Conservation (phyloP, 768 basidiomycete species). For the Multifurca ochricompacta region DNA sequence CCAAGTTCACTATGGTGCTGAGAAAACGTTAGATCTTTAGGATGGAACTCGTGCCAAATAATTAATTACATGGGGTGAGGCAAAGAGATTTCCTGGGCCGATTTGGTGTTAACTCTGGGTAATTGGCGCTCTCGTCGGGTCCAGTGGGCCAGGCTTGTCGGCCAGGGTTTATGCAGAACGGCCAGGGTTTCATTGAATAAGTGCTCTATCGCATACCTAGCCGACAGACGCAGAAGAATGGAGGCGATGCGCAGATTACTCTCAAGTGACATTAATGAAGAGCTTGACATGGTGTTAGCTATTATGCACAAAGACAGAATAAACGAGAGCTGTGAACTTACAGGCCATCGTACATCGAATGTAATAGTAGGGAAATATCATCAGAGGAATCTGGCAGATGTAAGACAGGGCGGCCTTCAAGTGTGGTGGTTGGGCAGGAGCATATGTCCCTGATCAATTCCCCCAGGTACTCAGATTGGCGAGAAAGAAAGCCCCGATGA, state of each 20-base stretch:
- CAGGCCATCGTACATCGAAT: constrained; percentile 66
- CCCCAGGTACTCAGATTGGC: constrained; percentile 50
- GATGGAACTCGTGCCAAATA: background rate
- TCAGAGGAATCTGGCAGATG: constrained; percentile 46
- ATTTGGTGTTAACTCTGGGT: constrained; percentile 41
- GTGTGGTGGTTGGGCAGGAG: constrained; percentile 18
- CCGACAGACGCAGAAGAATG: constrained; percentile 52
- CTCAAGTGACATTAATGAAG: constrained; percentile 31
- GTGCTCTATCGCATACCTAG: constrained; percentile 53
- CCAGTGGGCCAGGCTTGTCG: constrained; percentile 55
- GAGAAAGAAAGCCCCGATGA: constrained; percentile 55
- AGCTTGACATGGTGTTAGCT: constrained; percentile 9
- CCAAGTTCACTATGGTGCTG: constrained; percentile 62
- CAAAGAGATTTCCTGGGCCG: constrained; percentile 45
- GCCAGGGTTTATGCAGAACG: constrained; percentile 49
- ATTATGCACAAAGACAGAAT: background rate
- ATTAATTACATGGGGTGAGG: constrained; percentile 66
- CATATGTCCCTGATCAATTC: constrained; percentile 32
- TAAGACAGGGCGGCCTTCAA: constrained; percentile 55
- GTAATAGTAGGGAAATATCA: constrained; percentile 51
- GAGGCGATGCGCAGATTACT: constrained; percentile 46
- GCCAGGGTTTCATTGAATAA: constrained; percentile 52
- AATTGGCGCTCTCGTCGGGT: constrained; percentile 56
- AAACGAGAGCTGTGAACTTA: constrained; percentile 33
- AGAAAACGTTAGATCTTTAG: background rate